A percentile compares a stretch with the other conserved stretches of the same genome.
These are phyloP conservation scores for Yarrowia alimentaria DNA, from an alignment of 805 yeast genomes.

Conservation along the genomic window DNA sequence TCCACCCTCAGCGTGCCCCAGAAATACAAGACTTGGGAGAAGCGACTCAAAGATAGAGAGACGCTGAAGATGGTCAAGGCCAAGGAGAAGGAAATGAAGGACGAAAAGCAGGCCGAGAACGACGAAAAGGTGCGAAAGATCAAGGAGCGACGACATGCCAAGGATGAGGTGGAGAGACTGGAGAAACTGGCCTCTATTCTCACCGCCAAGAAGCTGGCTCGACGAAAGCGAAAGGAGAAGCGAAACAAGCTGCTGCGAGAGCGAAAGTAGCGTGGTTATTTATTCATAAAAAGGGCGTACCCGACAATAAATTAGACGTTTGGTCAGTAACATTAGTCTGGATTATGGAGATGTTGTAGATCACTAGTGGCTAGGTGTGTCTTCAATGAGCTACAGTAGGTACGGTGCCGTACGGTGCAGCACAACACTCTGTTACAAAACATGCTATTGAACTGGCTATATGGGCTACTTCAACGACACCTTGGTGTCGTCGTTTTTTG, in stretches of 20 bases:
- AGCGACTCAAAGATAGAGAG: slow-evolving; percentile 62
- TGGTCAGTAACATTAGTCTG: too few species aligned
- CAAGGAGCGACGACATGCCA: slow-evolving; percentile 73
- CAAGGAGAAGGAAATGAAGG: slow-evolving; percentile 68
- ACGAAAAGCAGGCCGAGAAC: slow-evolving; percentile 67
- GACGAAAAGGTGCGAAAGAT: slow-evolving; percentile 43
- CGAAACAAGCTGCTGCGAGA: slow-evolving; percentile 90
- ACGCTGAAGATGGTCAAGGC: slow-evolving; percentile 67
- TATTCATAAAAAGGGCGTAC: too few species aligned
- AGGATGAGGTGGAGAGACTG: slow-evolving; percentile 86
- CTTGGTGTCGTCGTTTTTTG: not conserved
- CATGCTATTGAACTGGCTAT: not conserved
- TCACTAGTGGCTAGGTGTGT: too few species aligned
- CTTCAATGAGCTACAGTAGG: too few species aligned
- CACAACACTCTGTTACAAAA: too few species aligned
- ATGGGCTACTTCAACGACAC: too few species aligned
- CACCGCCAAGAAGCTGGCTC: slow-evolving; percentile 89
- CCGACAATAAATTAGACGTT: too few species aligned
- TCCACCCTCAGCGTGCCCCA: slow-evolving; percentile 49
- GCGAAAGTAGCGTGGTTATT: slow-evolving; percentile 48
- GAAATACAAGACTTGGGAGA: slow-evolving; percentile 52
- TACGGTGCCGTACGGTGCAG: too few species aligned
- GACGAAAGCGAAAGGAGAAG: slow-evolving; percentile 88
- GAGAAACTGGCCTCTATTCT: slow-evolving; percentile 78
- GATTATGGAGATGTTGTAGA: too few species aligned